A percentile compares a stretch with the other conserved stretches of the same genome.
Evolutionary conservation across 768 basidiomycete species (phyloP).

Genomic region (Cystobasidium onofrii): DNA sequence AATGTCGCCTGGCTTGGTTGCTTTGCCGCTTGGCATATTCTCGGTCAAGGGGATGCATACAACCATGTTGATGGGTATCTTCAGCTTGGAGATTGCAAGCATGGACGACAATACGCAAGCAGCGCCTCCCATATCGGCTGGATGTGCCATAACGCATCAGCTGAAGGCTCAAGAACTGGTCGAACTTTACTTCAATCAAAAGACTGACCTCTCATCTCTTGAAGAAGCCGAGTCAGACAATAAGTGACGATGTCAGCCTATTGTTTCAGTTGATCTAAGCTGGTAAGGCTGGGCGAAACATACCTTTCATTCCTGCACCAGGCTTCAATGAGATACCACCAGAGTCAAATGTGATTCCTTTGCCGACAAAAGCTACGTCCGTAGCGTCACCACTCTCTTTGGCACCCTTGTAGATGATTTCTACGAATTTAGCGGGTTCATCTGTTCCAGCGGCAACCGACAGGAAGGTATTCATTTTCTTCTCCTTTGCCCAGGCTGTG

Average conservation of each 20-base stretch:
- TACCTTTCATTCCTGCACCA: conserved; percentile 50
- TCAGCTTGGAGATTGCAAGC: conserved; percentile 69
- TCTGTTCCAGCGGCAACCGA: conserved; percentile 73
- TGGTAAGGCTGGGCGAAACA: not conserved
- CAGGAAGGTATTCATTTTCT: conserved; percentile 81
- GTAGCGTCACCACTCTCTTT: conserved; percentile 3
- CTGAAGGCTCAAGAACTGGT: not conserved
- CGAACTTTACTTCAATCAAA: no score
- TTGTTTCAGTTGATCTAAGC: no score
- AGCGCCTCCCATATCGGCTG: conserved; percentile 69
- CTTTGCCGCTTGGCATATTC: conserved; percentile 63
- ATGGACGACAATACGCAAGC: conserved; percentile 57
- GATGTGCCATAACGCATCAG: conserved; percentile 44
- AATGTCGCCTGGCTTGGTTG: conserved; percentile 56
- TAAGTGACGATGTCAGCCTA: no score
- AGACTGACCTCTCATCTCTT: not conserved
- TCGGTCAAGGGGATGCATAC: conserved; percentile 67
- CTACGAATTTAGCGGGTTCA: conserved; percentile 77
- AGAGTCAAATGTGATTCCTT: conserved; percentile 73
- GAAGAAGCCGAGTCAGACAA: no score
- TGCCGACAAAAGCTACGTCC: conserved; percentile 54
- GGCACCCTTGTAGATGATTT: conserved; percentile 74
- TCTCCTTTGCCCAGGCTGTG: conserved; percentile 71
- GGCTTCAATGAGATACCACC: conserved; percentile 74
- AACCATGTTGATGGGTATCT: conserved; percentile 71